Conservation (phyloP, 805 yeast species). For the Aciculoconidium aculeatum region DNA sequence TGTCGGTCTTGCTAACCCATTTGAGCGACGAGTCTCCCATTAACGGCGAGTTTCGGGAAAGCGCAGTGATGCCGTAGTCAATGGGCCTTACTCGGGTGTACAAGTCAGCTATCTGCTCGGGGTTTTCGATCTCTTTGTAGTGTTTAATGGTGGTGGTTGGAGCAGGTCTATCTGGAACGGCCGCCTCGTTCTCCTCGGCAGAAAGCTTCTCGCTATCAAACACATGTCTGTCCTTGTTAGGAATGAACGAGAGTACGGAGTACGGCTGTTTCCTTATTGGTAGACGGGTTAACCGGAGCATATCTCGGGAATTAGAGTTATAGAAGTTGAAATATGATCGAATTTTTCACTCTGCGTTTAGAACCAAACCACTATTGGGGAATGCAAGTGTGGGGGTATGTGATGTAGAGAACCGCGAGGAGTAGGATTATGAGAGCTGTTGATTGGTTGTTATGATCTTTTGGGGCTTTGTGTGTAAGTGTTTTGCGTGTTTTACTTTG, state of each 20-base stretch:
- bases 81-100: conserved; percentile 22
- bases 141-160: conserved; percentile 10
- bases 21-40: conserved; percentile 21
- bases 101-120: conserved; percentile 30
- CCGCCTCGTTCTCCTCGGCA: conserved; percentile 24
- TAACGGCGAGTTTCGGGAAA: conserved; percentile 23
- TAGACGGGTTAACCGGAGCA: too few species aligned
- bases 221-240: conserved; percentile 22
- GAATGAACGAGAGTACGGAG: conserved; percentile 17
- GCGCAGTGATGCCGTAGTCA: conserved; percentile 25
- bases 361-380: too few species aligned
- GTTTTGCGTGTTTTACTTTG: too few species aligned
- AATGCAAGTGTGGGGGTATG: too few species aligned
- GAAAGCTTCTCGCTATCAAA: conserved; percentile 25
- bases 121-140: conserved; percentile 26
- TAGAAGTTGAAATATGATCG: too few species aligned
- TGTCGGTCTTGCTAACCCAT: conserved; percentile 14
- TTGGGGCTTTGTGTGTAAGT: too few species aligned
- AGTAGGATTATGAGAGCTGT: too few species aligned
- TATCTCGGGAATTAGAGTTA: too few species aligned
- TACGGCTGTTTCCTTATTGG: conserved; percentile 4
- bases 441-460: too few species aligned
- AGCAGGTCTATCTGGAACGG: conserved; percentile 28
- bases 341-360: too few species aligned
- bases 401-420: too few species aligned